Percentiles rank a stretch among this genome's conserved stretches.
Conservation (phyloP, 2,329 filamentous ascomycete genomes). For the Botrytis squamosa region DNA sequence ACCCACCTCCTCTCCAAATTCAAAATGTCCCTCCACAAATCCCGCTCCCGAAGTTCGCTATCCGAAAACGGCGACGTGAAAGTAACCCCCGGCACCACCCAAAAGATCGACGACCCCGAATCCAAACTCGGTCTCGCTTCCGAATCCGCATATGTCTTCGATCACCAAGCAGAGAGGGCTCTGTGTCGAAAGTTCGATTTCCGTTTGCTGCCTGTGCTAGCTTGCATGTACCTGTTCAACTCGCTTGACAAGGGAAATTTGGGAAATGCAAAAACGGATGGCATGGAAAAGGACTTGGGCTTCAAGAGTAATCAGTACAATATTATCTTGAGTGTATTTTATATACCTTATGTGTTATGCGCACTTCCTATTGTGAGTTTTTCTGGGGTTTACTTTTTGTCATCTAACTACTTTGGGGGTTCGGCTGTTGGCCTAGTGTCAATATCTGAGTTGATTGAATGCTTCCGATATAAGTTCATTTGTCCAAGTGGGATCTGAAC, state of each 20-base stretch:
- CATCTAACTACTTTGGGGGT: background rate
- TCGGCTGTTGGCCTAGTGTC: background rate
- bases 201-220: constrained; percentile 45
- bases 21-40: background rate
- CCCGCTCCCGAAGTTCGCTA: background rate
- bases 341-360: constrained; percentile 70
- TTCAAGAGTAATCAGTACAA: constrained; percentile 67
- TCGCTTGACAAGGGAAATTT: constrained; percentile 52
- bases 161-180: constrained; percentile 21
- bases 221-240: constrained; percentile 47
- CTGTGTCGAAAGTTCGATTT: constrained; percentile 45
- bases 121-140: background rate
- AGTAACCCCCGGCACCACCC: background rate
- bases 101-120: constrained; percentile 15
- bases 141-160: background rate
- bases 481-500: background rate
- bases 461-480: background rate
- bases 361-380: constrained; percentile 55
- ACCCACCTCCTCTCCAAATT: background rate
- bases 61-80: background rate
- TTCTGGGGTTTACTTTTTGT: background rate
- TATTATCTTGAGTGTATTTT: constrained; percentile 69
- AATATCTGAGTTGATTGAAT: background rate
- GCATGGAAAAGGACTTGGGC: constrained; percentile 48
- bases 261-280: constrained; percentile 55